A percentile compares a stretch with the other conserved stretches of the same genome.
Conservation (phyloP, 345 rosid genomes). For the Camelina sativa region DNA sequence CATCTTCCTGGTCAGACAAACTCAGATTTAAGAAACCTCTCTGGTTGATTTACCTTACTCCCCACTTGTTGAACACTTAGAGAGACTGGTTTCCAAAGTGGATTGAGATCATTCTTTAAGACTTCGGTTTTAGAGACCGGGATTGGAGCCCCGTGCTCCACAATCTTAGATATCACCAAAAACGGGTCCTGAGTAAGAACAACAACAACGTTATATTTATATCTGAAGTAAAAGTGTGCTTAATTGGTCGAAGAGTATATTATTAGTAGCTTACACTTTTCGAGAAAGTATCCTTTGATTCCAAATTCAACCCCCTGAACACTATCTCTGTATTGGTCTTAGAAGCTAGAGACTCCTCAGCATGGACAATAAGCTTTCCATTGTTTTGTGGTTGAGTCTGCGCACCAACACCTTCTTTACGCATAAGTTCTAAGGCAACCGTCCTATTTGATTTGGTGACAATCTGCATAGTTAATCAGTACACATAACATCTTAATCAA, state of each 20-base stretch:
- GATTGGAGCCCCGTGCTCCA: conserved; percentile 62
- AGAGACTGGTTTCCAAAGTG: conserved; percentile 77
- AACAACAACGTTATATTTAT: conserved; percentile 14
- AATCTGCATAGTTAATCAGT: conserved; percentile 51
- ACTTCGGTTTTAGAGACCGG: conserved; percentile 93
- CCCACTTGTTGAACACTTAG: conserved; percentile 86
- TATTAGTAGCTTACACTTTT: conserved; percentile 63
- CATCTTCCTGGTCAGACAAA: conserved; percentile 20
- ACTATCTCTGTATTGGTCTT: conserved; percentile 72
- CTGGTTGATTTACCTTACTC: conserved; percentile 66
- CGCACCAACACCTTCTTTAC: conserved; percentile 54
- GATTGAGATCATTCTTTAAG: conserved; percentile 70
- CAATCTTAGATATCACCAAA: conserved; percentile 80
- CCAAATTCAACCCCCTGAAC: conserved; percentile 80
- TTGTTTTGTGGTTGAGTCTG: conserved; percentile 44
- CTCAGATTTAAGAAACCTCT: conserved; percentile 20
- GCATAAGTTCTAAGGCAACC: conserved; percentile 60
- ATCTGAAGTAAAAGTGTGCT: not conserved
- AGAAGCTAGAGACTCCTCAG: conserved; percentile 83
- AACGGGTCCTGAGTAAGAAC: conserved; percentile 77
- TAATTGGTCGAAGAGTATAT: conserved; percentile 29
- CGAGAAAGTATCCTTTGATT: conserved; percentile 76
- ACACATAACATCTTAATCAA: conserved; percentile 6
- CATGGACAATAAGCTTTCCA: conserved; percentile 78
- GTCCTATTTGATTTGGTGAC: conserved; percentile 62